phyloP scores from a whole-genome alignment of 176 grass and related monocot genomes.

The Musa acuminata region DNA sequence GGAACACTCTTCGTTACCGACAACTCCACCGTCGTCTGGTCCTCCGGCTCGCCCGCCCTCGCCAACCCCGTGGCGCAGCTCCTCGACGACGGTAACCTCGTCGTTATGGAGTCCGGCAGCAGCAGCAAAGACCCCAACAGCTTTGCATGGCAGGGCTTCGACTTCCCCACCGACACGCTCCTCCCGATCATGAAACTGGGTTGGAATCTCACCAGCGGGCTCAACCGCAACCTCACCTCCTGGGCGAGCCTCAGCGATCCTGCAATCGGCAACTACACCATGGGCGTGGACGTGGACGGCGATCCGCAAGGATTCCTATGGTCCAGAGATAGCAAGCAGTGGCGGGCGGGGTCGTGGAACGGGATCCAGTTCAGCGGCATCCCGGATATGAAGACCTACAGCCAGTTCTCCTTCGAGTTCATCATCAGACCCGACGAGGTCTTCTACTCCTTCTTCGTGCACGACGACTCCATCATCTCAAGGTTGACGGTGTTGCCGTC shows the following conservation, averaged over 20 bases:
- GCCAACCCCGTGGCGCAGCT: not conserved
- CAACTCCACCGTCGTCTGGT: not conserved
- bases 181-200: not conserved
- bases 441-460: not conserved
- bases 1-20: no score
- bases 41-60: not conserved
- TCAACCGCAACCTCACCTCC: not conserved
- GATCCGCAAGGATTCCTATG: not conserved
- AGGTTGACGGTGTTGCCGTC: not conserved
- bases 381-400: slow-evolving; percentile 2
- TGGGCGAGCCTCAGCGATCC: not conserved
- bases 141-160: slow-evolving; percentile 1
- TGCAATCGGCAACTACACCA: not conserved
- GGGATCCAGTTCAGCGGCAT: slow-evolving; percentile 4
- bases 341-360: not conserved
- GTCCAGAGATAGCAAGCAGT: not conserved
- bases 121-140: not conserved
- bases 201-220: not conserved
- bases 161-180: slow-evolving; percentile 4
- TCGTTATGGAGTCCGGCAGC: not conserved
- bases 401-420: not conserved
- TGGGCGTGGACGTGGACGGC: not conserved
- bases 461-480: not conserved
- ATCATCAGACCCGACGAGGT: not conserved
- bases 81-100: slow-evolving; percentile 1